Conservation (phyloP, 768 basidiomycete genomes). For the Steccherinum ochraceum region DNA sequence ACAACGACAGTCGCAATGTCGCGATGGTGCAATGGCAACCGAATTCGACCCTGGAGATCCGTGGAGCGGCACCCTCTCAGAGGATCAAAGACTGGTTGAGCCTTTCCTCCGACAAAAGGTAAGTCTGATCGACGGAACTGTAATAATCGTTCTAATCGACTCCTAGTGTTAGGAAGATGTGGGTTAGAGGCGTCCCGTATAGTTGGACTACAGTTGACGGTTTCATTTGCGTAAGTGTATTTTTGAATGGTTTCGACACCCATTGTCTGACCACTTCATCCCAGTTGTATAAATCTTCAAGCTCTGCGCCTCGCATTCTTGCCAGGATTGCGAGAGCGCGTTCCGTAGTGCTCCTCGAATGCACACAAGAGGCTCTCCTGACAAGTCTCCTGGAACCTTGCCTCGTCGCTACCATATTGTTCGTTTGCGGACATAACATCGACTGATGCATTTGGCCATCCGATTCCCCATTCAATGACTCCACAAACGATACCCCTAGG, state of each 20-base stretch:
- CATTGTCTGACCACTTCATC: slow-evolving; percentile 5
- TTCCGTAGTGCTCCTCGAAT: slow-evolving; percentile 42
- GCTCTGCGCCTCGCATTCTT: slow-evolving; percentile 26
- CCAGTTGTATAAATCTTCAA: slow-evolving; percentile 42
- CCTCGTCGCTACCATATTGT: slow-evolving; percentile 45
- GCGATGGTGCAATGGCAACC: slow-evolving; percentile 54
- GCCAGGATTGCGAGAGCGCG: slow-evolving; percentile 44
- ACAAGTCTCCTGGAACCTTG: slow-evolving; percentile 47
- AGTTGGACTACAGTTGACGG: slow-evolving; percentile 50
- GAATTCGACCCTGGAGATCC: slow-evolving; percentile 47
- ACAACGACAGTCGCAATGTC: slow-evolving; percentile 37
- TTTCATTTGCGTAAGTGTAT: slow-evolving; percentile 43
- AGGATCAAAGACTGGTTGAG: slow-evolving; percentile 46
- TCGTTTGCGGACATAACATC: slow-evolving; percentile 58
- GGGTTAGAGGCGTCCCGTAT: slow-evolving; percentile 41
- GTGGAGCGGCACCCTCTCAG: slow-evolving; percentile 43
- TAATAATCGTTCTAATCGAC: slow-evolving; percentile 3
- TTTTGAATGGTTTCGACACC: background rate
- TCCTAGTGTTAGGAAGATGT: slow-evolving; percentile 38
- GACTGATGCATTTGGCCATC: slow-evolving; percentile 30
- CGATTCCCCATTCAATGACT: background rate
- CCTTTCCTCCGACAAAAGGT: slow-evolving; percentile 43
- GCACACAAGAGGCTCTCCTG: slow-evolving; percentile 50
- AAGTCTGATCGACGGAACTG: slow-evolving; percentile 12
- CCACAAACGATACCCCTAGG: background rate